phyloP scores from a whole-genome alignment of 2,329 filamentous ascomycete genomes.

The Diplodia seriata region DNA sequence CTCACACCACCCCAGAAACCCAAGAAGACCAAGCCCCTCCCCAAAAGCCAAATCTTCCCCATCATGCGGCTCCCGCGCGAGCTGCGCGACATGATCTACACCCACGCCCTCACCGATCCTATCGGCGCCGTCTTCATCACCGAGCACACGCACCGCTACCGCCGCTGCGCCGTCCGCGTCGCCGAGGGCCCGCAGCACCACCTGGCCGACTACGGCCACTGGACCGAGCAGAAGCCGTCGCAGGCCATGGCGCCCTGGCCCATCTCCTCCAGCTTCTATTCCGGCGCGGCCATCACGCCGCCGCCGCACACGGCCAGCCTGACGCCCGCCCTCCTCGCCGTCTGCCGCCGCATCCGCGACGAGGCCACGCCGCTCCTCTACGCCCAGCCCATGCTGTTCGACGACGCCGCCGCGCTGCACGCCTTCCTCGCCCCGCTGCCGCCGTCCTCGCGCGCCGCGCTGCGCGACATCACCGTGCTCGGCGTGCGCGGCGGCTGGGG shows the following conservation, averaged over 20 bases:
- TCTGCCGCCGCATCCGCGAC: constrained; percentile 41
- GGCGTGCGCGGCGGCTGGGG: constrained; percentile 34
- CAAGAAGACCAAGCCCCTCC: constrained; percentile 34
- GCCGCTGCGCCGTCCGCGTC: constrained; percentile 41
- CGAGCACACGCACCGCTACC: constrained; percentile 39
- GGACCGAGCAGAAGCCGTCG: neutral
- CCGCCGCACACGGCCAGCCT: constrained; percentile 27
- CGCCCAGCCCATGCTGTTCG: constrained; percentile 41
- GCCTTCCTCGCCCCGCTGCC: constrained; percentile 44
- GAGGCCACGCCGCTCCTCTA: constrained; percentile 43
- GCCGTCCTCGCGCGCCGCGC: constrained; percentile 36
- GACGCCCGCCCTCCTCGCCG: constrained; percentile 41
- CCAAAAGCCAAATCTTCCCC: constrained; percentile 44
- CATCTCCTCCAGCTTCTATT: neutral
- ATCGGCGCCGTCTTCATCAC: constrained; percentile 40
- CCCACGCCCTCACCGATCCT: constrained; percentile 39
- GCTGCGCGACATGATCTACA: constrained; percentile 46
- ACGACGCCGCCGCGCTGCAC: constrained; percentile 42
- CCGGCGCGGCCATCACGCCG: too few relatives aligned
- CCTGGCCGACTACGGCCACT: constrained; percentile 32
- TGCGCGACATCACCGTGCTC: constrained; percentile 41
- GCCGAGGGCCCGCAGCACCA: constrained; percentile 31
- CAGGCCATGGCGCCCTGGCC: neutral
- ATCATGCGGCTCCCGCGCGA: constrained; percentile 46
- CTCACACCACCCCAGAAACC: constrained; percentile 4